Conservation (phyloP, 1,139 yeast species). For the Spencermartinsiella ligniputridi region DNA sequence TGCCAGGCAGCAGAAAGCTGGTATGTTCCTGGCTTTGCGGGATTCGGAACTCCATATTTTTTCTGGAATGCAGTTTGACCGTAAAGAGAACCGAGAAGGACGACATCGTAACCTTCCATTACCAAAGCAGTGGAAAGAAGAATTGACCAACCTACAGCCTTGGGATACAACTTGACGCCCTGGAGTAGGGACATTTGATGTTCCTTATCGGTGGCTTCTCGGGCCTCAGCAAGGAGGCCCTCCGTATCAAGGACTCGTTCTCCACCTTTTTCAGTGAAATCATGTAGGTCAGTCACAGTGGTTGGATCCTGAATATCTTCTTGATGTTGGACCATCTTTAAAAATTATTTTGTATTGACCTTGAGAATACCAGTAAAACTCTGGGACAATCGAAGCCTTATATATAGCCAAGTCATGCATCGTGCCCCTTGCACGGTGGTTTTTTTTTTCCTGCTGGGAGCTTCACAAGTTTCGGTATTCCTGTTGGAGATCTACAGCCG, state of each 20-base stretch:
- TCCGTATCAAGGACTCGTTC: neutral
- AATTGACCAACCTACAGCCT: conserved; percentile 42
- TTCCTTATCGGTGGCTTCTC: conserved; percentile 11
- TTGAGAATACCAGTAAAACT: too few species aligned
- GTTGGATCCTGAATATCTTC: conserved; percentile 10
- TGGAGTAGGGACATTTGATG: conserved; percentile 8
- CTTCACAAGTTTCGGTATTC: too few species aligned
- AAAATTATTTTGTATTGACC: too few species aligned
- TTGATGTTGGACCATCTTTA: conserved; percentile 6
- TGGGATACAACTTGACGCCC: conserved; percentile 32
- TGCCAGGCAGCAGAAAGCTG: conserved; percentile 43
- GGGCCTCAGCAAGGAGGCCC: conserved; percentile 4
- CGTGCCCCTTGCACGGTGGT: too few species aligned
- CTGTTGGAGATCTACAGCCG: too few species aligned
- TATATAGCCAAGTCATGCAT: too few species aligned
- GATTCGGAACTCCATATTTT: conserved; percentile 38
- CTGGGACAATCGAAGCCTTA: too few species aligned
- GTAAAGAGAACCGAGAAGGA: conserved; percentile 33
- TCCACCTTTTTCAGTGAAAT: conserved; percentile 2
- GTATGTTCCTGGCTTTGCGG: conserved; percentile 28
- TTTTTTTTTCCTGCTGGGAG: too few species aligned
- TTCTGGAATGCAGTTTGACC: conserved; percentile 30
- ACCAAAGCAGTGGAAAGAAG: conserved; percentile 38
- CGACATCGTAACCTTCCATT: conserved; percentile 46
- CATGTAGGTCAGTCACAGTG: neutral